A percentile compares a stretch with the other conserved stretches of the same genome.
These are phyloP conservation scores for Fusarium luffae DNA, from an alignment of 2,329 filamentous ascomycete genomes.

Conservation along the genomic window DNA sequence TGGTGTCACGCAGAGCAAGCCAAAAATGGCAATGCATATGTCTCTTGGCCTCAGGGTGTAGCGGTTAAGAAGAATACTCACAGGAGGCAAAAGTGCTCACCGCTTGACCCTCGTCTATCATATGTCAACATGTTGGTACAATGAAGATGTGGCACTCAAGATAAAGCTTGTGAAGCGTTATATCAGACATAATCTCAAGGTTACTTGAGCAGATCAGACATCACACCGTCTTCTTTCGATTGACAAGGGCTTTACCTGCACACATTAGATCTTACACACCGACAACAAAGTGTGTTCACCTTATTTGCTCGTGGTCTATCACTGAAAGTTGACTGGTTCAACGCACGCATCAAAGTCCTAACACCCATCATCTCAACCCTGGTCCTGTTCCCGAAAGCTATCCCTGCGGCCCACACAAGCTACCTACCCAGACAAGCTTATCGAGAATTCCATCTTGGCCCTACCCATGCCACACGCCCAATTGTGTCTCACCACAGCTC, in stretches of 20 bases:
- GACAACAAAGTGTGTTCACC: slow-evolving; percentile 11
- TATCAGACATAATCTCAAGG: not conserved
- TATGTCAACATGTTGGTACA: not conserved
- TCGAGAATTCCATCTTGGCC: slow-evolving; percentile 35
- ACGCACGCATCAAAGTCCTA: not conserved
- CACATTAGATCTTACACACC: slow-evolving; percentile 20
- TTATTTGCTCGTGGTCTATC: slow-evolving; percentile 39
- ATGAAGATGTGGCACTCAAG: not conserved
- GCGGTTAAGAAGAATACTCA: not conserved
- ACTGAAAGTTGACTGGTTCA: slow-evolving; percentile 38
- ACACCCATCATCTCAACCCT: slow-evolving; percentile 24
- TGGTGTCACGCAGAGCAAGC: not conserved
- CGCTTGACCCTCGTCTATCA: slow-evolving; percentile 10
- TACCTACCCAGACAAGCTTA: slow-evolving; percentile 23
- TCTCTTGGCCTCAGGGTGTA: not conserved
- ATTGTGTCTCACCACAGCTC: slow-evolving; percentile 37
- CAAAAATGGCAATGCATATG: not conserved
- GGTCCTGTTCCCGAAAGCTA: slow-evolving; percentile 31
- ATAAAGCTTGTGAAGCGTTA: slow-evolving; percentile 1
- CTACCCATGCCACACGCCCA: slow-evolving; percentile 33
- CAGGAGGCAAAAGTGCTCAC: slow-evolving; percentile 10
- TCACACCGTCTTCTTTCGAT: slow-evolving; percentile 36
- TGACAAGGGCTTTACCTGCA: not conserved
- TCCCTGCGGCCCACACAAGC: slow-evolving; percentile 30
- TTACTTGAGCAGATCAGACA: not conserved